These are phyloP conservation scores for Fusarium mundagurra DNA, from an alignment of 2,329 filamentous ascomycete genomes.

Conservation along the genomic window DNA sequence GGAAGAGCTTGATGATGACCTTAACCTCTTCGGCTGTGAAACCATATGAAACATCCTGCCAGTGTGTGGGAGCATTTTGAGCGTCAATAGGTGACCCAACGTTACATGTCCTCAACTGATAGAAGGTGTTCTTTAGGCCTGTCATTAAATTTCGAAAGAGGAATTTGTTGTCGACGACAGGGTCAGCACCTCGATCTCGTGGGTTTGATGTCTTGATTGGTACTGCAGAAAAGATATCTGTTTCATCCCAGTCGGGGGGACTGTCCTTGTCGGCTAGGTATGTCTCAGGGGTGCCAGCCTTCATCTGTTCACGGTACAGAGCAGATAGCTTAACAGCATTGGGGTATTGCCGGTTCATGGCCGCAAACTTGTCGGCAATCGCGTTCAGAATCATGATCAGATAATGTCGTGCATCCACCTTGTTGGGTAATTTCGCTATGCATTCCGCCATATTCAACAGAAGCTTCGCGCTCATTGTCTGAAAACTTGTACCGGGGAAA, in stretches of 20 bases:
- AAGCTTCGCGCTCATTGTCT: conserved; percentile 98
- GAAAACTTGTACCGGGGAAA: conserved; percentile 97
- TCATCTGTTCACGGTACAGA: conserved; percentile 75
- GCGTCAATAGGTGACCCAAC: conserved; percentile 76
- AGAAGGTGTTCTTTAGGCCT: conserved; percentile 95
- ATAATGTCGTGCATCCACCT: conserved; percentile 93
- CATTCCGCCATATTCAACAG: conserved; percentile 98
- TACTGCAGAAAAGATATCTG: conserved; percentile 95
- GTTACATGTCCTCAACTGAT: conserved; percentile 92
- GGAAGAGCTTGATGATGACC: conserved; percentile 96
- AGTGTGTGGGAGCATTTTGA: conserved; percentile 84
- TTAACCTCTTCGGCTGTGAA: conserved; percentile 98
- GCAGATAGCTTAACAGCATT: conserved; percentile 95
- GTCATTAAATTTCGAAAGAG: conserved; percentile 97
- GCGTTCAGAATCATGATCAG: conserved; percentile 97
- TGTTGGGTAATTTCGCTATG: conserved; percentile 93
- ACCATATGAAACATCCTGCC: conserved; percentile 94
- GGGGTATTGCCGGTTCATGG: conserved; percentile 95
- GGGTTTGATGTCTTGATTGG: conserved; percentile 96
- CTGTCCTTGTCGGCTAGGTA: conserved; percentile 85
- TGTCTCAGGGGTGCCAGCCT: conserved; percentile 71
- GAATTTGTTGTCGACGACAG: conserved; percentile 96
- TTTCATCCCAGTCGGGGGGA: conserved; percentile 95
- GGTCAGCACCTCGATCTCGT: conserved; percentile 86
- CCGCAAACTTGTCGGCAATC: conserved; percentile 96